phyloP scores from a whole-genome alignment of 805 yeast species.

The Lipomyces japonicus region DNA sequence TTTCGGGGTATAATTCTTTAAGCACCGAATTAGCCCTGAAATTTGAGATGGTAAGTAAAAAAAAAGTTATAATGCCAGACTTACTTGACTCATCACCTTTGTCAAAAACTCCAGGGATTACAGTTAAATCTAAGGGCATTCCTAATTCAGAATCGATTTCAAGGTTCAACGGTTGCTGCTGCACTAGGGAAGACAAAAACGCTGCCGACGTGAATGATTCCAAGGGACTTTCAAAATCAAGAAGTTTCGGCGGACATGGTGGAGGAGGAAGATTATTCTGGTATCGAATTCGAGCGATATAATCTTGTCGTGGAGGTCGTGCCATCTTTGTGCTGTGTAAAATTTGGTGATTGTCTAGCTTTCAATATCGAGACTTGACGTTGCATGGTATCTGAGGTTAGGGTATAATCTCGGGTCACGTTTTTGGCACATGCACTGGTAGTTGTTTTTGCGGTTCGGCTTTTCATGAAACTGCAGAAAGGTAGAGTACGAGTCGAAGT shows the following conservation, averaged over 20 bases:
- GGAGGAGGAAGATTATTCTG: constrained; percentile 90
- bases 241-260: constrained; percentile 79
- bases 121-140: constrained; percentile 68
- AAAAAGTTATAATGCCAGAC: background rate
- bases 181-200: constrained; percentile 69
- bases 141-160: constrained; percentile 55
- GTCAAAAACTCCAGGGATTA: constrained; percentile 65
- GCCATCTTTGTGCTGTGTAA: no score
- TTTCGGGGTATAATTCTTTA: constrained; percentile 20
- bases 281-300: constrained; percentile 70
- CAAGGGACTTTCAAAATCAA: constrained; percentile 50
- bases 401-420: no score
- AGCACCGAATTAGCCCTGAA: background rate
- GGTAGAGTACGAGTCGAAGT: no score
- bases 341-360: background rate
- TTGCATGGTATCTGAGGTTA: no score
- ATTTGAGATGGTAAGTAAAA: background rate
- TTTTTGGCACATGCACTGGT: no score
- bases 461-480: no score
- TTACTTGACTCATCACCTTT: constrained; percentile 46
- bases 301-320: constrained; percentile 38
- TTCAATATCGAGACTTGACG: no score
- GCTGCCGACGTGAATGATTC: constrained; percentile 50
- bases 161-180: constrained; percentile 64
- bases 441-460: no score